These are phyloP conservation scores for Poa annua DNA, from an alignment of 176 grass and related monocot species.

Conservation along the genomic window DNA sequence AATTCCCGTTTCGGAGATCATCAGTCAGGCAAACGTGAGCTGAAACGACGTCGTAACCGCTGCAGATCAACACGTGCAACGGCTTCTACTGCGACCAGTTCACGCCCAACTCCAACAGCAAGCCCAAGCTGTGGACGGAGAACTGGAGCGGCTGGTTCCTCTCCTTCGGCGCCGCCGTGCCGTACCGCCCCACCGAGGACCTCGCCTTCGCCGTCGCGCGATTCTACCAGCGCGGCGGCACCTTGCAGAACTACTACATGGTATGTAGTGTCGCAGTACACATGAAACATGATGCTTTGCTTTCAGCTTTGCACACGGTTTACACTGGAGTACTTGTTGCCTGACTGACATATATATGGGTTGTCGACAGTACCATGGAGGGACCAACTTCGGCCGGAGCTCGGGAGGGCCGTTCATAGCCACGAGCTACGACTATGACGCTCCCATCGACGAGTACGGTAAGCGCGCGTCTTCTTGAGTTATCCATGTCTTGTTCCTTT, in stretches of 20 bases:
- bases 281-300: background rate
- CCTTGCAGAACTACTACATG: slow-evolving; percentile 99
- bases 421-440: slow-evolving; percentile 99
- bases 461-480: background rate
- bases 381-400: slow-evolving; percentile 86
- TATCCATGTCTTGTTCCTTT: background rate
- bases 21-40: background rate
- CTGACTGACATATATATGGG: background rate
- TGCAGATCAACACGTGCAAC: slow-evolving; percentile 99
- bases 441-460: slow-evolving; percentile 98
- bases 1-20: background rate
- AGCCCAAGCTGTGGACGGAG: slow-evolving; percentile 97
- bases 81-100: slow-evolving; percentile 98
- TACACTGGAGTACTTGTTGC: background rate
- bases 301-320: background rate
- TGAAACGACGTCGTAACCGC: background rate
- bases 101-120: slow-evolving; percentile 72
- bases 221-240: slow-evolving; percentile 97
- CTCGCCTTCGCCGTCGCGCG: slow-evolving; percentile 89
- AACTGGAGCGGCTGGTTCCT: slow-evolving; percentile 98
- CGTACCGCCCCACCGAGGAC: slow-evolving; percentile 89
- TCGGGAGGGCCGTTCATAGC: slow-evolving; percentile 88
- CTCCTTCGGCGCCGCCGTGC: slow-evolving; percentile 80
- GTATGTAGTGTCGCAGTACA: background rate
- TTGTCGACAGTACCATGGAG: slow-evolving; percentile 81